Evolutionary conservation across 2,329 filamentous ascomycete genomes (phyloP).

Genomic region (Alternaria longipes): DNA sequence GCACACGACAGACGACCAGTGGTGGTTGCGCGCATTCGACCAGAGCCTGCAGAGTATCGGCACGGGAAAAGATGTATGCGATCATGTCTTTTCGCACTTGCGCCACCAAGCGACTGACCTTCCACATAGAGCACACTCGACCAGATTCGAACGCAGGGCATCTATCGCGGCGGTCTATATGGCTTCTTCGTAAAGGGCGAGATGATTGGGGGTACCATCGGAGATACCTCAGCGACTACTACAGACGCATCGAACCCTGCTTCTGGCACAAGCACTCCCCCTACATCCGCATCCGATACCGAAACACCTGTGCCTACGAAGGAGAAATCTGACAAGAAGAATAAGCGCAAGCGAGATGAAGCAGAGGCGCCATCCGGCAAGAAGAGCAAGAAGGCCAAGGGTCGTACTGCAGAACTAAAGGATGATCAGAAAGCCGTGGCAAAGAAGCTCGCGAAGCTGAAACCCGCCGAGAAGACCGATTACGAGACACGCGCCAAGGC

Average conservation of each 20-base stretch:
- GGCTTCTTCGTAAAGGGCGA: conserved; percentile 86
- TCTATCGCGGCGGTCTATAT: conserved; percentile 71
- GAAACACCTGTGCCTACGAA: conserved; percentile 21
- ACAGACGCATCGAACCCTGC: conserved; percentile 29
- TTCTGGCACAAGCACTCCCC: conserved; percentile 37
- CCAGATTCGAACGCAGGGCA: conserved; percentile 58
- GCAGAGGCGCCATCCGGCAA: conserved; percentile 25
- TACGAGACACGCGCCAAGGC: conserved; percentile 48
- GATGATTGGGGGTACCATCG: conserved; percentile 75
- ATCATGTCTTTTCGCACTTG: background rate
- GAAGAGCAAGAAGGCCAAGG: conserved; percentile 27
- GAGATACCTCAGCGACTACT: conserved; percentile 31
- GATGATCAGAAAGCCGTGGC: conserved; percentile 21
- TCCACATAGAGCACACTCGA: conserved; percentile 64
- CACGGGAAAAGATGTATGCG: conserved; percentile 39
- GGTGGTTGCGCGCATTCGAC: conserved; percentile 97
- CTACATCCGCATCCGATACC: conserved; percentile 39
- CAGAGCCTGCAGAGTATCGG: conserved; percentile 78
- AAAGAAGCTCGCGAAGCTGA: conserved; percentile 41
- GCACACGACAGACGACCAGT: conserved; percentile 75
- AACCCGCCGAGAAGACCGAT: conserved; percentile 36
- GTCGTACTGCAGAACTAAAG: conserved; percentile 6
- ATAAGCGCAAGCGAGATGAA: conserved; percentile 42
- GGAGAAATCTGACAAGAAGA: conserved; percentile 23
- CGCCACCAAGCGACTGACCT: conserved; percentile 32